Conservation (phyloP, 768 basidiomycete genomes). For the Boletellus emodensis region DNA sequence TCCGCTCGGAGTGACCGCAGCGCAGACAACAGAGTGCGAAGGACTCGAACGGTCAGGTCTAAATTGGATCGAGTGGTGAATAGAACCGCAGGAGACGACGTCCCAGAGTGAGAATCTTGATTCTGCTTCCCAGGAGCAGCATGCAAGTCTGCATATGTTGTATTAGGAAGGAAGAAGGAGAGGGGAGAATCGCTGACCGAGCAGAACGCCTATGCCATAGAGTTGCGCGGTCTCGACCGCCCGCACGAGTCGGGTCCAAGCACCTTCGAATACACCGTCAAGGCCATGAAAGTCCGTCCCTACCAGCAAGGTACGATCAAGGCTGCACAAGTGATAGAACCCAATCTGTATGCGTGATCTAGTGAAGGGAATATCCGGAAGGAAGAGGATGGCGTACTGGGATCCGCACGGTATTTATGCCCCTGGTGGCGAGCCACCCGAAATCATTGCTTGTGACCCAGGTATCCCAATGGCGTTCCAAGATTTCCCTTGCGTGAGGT, state of each 20-base stretch:
- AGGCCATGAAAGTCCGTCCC: slow-evolving; percentile 63
- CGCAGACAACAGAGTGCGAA: slow-evolving; percentile 40
- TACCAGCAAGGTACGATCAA: slow-evolving; percentile 52
- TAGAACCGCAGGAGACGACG: slow-evolving; percentile 42
- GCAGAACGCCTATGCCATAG: slow-evolving; percentile 66
- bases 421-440: slow-evolving; percentile 48
- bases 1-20: slow-evolving; percentile 48
- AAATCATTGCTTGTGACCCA: slow-evolving; percentile 56
- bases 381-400: slow-evolving; percentile 53
- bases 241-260: slow-evolving; percentile 59
- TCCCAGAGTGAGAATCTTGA: slow-evolving; percentile 60
- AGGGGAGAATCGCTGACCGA: slow-evolving; percentile 42
- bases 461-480: slow-evolving; percentile 47
- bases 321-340: slow-evolving; percentile 64
- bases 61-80: slow-evolving; percentile 49
- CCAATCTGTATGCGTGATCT: slow-evolving; percentile 48
- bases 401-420: slow-evolving; percentile 59
- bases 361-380: background rate
- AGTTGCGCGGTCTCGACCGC: slow-evolving; percentile 57
- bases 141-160: slow-evolving; percentile 54
- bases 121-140: slow-evolving; percentile 78
- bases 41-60: slow-evolving; percentile 44
- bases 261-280: slow-evolving; percentile 51
- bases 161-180: slow-evolving; percentile 16
- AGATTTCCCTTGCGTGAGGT: slow-evolving; percentile 36